phyloP scores from a whole-genome alignment of 805 yeast species.

The Clavispora phyllophila region DNA sequence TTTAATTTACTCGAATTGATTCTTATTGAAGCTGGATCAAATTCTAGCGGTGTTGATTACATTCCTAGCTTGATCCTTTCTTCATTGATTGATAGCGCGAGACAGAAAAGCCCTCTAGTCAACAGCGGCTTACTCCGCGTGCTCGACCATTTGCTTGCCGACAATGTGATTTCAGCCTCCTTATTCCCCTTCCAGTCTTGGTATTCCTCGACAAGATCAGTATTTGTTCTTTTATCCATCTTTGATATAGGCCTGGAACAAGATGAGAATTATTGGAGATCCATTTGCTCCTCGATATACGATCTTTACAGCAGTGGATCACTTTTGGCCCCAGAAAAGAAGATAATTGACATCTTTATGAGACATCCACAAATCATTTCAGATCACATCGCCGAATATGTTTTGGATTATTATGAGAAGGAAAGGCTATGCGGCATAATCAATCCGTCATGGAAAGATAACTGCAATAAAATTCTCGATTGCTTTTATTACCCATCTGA shows the following conservation, averaged over 20 bases:
- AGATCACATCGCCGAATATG: constrained; percentile 32
- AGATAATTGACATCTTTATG: constrained; percentile 38
- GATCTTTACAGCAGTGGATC: constrained; percentile 25
- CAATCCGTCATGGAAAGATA: constrained; percentile 46
- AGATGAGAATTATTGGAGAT: constrained; percentile 27
- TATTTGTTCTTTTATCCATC: constrained; percentile 32
- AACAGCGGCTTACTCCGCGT: constrained; percentile 38
- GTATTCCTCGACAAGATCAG: constrained; percentile 35
- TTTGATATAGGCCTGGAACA: constrained; percentile 21
- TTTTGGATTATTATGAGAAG: constrained; percentile 44
- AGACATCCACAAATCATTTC: constrained; percentile 32
- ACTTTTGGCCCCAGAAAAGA: constrained; percentile 40
- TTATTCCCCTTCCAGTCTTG: constrained; percentile 38
- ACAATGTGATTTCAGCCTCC: constrained; percentile 9
- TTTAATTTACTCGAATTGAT: neutral
- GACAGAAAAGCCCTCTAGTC: constrained; percentile 23
- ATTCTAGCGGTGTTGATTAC: constrained; percentile 1
- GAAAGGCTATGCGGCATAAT: constrained; percentile 53
- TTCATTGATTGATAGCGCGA: neutral
- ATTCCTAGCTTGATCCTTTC: neutral
- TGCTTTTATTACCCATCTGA: constrained; percentile 31
- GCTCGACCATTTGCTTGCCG: constrained; percentile 33
- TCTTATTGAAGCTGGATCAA: neutral
- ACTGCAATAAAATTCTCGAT: constrained; percentile 40
- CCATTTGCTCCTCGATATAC: constrained; percentile 33